These are phyloP conservation scores for Nissolia schottii DNA, from an alignment of 306 rosid species.

Conservation along the genomic window DNA sequence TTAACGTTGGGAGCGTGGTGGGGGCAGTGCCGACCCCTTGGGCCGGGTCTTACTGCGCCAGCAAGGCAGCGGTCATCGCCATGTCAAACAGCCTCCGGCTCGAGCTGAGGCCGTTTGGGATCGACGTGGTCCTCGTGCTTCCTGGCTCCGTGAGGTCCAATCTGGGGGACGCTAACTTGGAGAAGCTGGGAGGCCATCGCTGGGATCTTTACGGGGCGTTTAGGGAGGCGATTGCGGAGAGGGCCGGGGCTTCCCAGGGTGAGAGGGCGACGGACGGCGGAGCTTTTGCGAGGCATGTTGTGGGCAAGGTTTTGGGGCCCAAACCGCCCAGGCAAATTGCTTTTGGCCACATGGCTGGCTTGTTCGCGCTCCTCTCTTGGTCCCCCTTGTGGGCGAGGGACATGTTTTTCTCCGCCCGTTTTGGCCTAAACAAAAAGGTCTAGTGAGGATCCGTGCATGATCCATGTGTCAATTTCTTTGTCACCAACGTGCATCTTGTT, in stretches of 20 bases:
- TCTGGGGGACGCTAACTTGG: conserved; percentile 52
- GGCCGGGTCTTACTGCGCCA: conserved; percentile 81
- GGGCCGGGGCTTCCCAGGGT: conserved; percentile 79
- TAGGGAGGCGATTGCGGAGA: conserved; percentile 50
- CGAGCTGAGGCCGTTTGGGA: conserved; percentile 69
- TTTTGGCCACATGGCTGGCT: conserved; percentile 69
- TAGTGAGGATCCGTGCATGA: no score
- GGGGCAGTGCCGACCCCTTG: conserved; percentile 75
- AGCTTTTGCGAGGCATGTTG: conserved; percentile 66
- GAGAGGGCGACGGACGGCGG: conserved; percentile 54
- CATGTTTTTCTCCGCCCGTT: conserved; percentile 55
- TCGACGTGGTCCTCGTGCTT: conserved; percentile 58
- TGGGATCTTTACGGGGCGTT: conserved; percentile 70
- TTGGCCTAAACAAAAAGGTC: conserved; percentile 46
- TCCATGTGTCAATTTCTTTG: background rate
- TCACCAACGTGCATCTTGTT: background rate
- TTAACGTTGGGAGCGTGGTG: conserved; percentile 69
- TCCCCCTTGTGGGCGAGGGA: conserved; percentile 80
- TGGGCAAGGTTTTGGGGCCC: conserved; percentile 40
- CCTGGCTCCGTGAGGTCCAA: conserved; percentile 80
- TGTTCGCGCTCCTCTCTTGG: conserved; percentile 62
- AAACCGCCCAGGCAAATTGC: conserved; percentile 63
- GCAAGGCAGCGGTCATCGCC: conserved; percentile 64
- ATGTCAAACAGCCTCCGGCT: conserved; percentile 58
- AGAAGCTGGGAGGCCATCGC: conserved; percentile 30